phyloP scores from a whole-genome alignment of 495 filamentous ascomycete species.

The Mycothermus thermophilus region DNA sequence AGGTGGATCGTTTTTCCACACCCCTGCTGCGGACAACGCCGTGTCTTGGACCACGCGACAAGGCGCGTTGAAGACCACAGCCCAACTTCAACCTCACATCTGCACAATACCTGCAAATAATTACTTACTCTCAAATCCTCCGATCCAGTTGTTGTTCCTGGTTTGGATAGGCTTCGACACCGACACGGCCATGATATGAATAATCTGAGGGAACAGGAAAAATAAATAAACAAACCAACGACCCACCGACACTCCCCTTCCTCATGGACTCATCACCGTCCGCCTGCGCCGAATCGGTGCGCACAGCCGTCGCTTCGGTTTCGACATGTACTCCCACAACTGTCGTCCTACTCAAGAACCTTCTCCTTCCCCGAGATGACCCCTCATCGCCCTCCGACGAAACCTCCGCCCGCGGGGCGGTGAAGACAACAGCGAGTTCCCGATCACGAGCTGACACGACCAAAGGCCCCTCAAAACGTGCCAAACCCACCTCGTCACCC shows the following conservation, averaged over 20 bases:
- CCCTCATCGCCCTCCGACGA: slow-evolving; percentile 13
- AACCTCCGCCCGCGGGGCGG: no score
- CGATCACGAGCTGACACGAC: slow-evolving; percentile 15
- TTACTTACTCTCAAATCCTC: background rate
- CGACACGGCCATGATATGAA: slow-evolving; percentile 19
- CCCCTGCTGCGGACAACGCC: no score
- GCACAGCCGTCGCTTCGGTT: slow-evolving; percentile 34
- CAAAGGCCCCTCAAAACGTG: slow-evolving; percentile 9
- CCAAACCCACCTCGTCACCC: slow-evolving; percentile 7
- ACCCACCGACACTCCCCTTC: no score
- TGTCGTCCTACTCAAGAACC: slow-evolving; percentile 33
- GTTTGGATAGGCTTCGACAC: slow-evolving; percentile 16
- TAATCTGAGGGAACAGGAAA: no score
- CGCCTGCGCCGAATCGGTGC: slow-evolving; percentile 36
- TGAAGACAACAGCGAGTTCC: no score
- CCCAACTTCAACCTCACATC: slow-evolving; percentile 1
- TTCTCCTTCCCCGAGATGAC: slow-evolving; percentile 24
- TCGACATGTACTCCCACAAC: slow-evolving; percentile 40
- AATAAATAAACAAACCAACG: no score
- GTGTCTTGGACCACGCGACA: background rate
- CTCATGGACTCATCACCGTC: no score
- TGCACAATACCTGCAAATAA: no score
- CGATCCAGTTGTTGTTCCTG: background rate
- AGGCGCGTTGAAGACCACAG: slow-evolving; percentile 3
- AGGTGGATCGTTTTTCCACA: no score